A percentile compares a stretch with the other conserved stretches of the same genome.
Conservation (phyloP, 495 filamentous ascomycete species). For the Friedmanniomyces endolithicus region DNA sequence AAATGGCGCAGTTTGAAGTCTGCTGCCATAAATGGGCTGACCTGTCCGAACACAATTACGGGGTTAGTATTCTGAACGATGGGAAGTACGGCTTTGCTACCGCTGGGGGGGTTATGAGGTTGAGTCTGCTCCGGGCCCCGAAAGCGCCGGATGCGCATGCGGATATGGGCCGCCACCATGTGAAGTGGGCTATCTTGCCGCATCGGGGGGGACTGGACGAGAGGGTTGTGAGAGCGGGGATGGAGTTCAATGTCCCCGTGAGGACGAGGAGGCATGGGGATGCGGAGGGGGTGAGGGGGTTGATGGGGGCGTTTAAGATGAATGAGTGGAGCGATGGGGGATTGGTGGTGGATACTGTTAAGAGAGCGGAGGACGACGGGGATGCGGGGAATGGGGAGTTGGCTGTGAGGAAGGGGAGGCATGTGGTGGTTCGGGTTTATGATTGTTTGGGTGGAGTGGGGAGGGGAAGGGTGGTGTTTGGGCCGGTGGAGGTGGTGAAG, state of each 20-base stretch:
- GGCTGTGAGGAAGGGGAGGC: slow-evolving; percentile 53
- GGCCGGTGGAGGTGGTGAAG: slow-evolving; percentile 54
- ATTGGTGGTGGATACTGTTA: slow-evolving; percentile 69
- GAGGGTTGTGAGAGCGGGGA: slow-evolving; percentile 68
- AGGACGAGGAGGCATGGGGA: slow-evolving; percentile 11
- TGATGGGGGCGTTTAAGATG: slow-evolving; percentile 28
- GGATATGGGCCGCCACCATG: slow-evolving; percentile 80
- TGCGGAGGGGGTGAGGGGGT: neutral
- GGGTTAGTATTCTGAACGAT: slow-evolving; percentile 89
- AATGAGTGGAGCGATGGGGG: slow-evolving; percentile 27
- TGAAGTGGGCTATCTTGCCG: slow-evolving; percentile 86
- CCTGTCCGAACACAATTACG: slow-evolving; percentile 80
- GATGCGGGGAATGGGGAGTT: slow-evolving; percentile 59
- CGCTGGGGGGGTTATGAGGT: slow-evolving; percentile 77
- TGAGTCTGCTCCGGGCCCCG: slow-evolving; percentile 79
- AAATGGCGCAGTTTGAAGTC: slow-evolving; percentile 99
- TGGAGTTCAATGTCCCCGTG: slow-evolving; percentile 81
- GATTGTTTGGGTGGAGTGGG: slow-evolving; percentile 80
- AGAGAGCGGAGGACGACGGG: slow-evolving; percentile 91
- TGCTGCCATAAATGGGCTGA: slow-evolving; percentile 98
- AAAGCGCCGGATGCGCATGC: slow-evolving; percentile 93
- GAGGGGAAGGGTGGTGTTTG: slow-evolving; percentile 49
- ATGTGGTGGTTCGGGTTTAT: slow-evolving; percentile 72
- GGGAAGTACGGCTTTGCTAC: slow-evolving; percentile 96
- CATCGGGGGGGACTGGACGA: slow-evolving; percentile 59